Evolutionary conservation across 1,284 basidiomycete species (phyloP).

Genomic region (Trichosporon asahii): DNA sequence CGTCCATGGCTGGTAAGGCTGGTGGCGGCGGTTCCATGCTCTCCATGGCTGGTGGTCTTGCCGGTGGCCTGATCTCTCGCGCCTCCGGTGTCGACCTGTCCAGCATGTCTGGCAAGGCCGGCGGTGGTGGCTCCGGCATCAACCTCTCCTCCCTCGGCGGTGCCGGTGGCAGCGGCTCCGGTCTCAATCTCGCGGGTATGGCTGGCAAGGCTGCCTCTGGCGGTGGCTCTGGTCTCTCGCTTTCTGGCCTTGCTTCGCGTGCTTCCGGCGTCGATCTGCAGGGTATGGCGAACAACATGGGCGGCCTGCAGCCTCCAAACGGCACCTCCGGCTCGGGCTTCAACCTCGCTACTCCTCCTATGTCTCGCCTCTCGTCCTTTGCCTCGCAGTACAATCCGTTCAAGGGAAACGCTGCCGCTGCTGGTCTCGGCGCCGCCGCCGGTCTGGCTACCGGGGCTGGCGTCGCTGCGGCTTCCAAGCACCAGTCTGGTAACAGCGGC

Average conservation of each 20-base stretch:
- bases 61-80: slow-evolving; percentile 11
- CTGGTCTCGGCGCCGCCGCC: not conserved
- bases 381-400: slow-evolving; percentile 8
- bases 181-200: slow-evolving; percentile 7
- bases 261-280: slow-evolving; percentile 3
- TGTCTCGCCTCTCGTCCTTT: not conserved
- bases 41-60: not conserved
- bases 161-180: slow-evolving; percentile 5
- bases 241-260: not conserved
- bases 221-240: not conserved
- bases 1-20: slow-evolving; percentile 1
- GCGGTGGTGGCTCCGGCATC: not conserved
- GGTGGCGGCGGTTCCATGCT: not conserved
- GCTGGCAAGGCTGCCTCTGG: slow-evolving; percentile 1
- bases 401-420: not conserved
- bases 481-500: not conserved
- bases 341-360: slow-evolving; percentile 5
- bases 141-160: slow-evolving; percentile 9
- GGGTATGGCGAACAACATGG: slow-evolving; percentile 7
- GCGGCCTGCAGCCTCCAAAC: not conserved
- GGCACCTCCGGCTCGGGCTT: not conserved
- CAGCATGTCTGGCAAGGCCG: slow-evolving; percentile 11
- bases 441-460: not conserved
- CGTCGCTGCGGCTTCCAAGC: not conserved
- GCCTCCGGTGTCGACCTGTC: slow-evolving; percentile 9